phyloP scores from a whole-genome alignment of 768 basidiomycete genomes.

The Termitomyces heimii region DNA sequence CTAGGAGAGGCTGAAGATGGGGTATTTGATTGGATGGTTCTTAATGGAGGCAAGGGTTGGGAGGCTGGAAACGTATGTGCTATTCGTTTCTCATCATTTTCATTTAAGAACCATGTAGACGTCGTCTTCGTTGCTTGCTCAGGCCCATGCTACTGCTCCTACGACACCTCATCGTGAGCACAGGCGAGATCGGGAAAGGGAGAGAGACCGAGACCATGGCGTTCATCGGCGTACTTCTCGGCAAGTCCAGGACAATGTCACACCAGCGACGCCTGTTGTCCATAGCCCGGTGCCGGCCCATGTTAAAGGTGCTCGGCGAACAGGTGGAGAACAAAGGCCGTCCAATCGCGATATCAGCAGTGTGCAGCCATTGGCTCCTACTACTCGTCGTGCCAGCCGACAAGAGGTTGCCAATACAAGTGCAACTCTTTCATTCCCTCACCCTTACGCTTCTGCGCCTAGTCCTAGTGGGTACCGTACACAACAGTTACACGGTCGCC shows the following conservation, averaged over 20 bases:
- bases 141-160: constrained; percentile 51
- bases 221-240: constrained; percentile 46
- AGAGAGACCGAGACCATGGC: constrained; percentile 50
- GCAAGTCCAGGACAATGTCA: constrained; percentile 48
- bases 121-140: constrained; percentile 35
- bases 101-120: constrained; percentile 25
- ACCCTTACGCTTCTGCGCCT: constrained; percentile 70
- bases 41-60: constrained; percentile 95
- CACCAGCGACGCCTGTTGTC: constrained; percentile 54
- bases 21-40: constrained; percentile 93
- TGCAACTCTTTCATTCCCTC: constrained; percentile 45
- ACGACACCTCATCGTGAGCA: constrained; percentile 53
- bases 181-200: constrained; percentile 50
- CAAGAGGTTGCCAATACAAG: constrained; percentile 33
- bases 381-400: constrained; percentile 64
- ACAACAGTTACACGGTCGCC: constrained; percentile 46
- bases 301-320: constrained; percentile 51
- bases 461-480: constrained; percentile 51
- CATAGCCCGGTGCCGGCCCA: constrained; percentile 62
- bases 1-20: constrained; percentile 87
- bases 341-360: constrained; percentile 52
- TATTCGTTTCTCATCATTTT: constrained; percentile 2
- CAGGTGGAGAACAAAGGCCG: constrained; percentile 42
- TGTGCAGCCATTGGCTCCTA: constrained; percentile 62
- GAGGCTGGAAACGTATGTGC: constrained; percentile 75